Evolutionary conservation across 1,284 basidiomycete species (phyloP).

Genomic region (Melampsora americana): DNA sequence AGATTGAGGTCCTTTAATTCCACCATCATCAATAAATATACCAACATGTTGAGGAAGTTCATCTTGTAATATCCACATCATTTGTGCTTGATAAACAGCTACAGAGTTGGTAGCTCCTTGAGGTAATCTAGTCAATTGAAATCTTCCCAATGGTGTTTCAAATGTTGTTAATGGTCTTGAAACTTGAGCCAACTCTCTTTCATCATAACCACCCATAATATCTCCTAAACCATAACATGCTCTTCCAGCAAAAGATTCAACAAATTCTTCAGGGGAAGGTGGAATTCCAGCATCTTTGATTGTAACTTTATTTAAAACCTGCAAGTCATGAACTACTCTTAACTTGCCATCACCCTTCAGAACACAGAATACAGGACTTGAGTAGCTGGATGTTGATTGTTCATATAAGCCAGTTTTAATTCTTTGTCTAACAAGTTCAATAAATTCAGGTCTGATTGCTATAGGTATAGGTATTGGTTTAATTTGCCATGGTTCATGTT

Average conservation of each 20-base stretch:
- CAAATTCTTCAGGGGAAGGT: neutral
- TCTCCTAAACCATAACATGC: slow-evolving; percentile 2
- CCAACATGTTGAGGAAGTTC: too few species aligned
- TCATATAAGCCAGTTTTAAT: slow-evolving; percentile 4
- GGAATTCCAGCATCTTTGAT: slow-evolving; percentile 3
- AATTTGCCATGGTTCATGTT: slow-evolving; percentile 5
- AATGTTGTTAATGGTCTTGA: slow-evolving; percentile 1
- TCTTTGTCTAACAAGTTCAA: slow-evolving; percentile 1
- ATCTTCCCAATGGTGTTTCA: slow-evolving; percentile 1
- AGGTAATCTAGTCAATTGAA: slow-evolving; percentile 9
- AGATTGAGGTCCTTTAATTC: too few species aligned
- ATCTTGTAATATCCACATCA: too few species aligned
- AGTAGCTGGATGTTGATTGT: slow-evolving; percentile 5
- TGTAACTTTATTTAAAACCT: too few species aligned
- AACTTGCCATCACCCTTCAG: too few species aligned
- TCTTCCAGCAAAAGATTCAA: slow-evolving; percentile 8
- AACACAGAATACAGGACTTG: slow-evolving; percentile 15
- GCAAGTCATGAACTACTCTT: neutral
- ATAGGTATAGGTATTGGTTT: slow-evolving; percentile 5
- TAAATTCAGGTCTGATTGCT: neutral
- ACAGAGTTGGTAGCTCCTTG: too few species aligned
- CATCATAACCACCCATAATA: slow-evolving; percentile 15
- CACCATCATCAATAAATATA: too few species aligned
- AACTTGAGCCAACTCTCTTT: neutral
- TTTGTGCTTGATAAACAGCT: too few species aligned